A percentile compares a stretch with the other conserved stretches of the same genome.
These are phyloP conservation scores for Cytospora schulzeri DNA, from an alignment of 2,329 filamentous ascomycete genomes.

Conservation along the genomic window DNA sequence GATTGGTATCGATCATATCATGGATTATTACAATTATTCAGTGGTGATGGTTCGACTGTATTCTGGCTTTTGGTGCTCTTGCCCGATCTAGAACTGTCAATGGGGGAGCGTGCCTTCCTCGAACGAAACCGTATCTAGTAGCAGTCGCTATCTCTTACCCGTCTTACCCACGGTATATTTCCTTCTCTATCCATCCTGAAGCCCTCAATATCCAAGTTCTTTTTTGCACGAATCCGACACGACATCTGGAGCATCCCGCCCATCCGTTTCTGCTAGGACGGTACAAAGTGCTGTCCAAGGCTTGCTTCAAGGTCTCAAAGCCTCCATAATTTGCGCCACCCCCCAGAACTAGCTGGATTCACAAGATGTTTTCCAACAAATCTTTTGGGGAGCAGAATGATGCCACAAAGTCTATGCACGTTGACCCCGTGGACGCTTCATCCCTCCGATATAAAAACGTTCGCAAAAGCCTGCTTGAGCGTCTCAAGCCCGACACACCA, in stretches of 20 bases:
- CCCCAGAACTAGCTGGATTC: not conserved
- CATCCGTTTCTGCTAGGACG: not conserved
- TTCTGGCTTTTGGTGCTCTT: not conserved
- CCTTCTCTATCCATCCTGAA: not conserved
- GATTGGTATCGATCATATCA: not conserved
- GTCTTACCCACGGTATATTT: not conserved
- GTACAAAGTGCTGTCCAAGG: not conserved
- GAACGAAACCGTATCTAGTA: not conserved
- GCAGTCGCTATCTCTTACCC: not conserved
- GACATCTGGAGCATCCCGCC: not conserved
- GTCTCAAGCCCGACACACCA: conserved; percentile 3
- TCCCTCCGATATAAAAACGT: not conserved
- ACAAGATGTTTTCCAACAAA: conserved; percentile 3
- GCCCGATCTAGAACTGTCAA: not conserved
- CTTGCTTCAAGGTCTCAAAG: not conserved
- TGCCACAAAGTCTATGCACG: not conserved
- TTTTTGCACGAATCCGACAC: not conserved
- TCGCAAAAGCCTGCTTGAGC: conserved; percentile 7
- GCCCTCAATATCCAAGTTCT: not conserved
- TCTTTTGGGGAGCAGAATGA: not conserved
- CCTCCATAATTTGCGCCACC: not conserved
- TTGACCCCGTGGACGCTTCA: not conserved
- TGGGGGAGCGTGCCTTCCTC: not conserved
- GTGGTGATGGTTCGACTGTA: not conserved
- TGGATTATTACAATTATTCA: not conserved